Base-by-base conservation (phyloP, 805 yeast genomes). In the Torulaspora microellipsoides region DNA sequence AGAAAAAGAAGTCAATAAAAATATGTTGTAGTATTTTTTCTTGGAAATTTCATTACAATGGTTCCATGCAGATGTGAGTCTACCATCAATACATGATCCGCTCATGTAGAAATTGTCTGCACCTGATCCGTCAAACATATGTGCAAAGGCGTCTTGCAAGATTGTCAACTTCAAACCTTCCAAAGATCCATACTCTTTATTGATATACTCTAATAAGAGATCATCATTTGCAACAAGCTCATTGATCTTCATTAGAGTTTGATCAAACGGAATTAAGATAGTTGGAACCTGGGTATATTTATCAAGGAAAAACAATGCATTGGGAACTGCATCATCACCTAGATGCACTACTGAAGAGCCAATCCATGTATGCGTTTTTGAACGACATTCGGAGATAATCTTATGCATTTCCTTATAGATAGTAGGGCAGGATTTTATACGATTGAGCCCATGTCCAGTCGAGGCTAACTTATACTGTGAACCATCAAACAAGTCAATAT, bases 251-350 rank as follows among this genome's bases (percentile, higher is more conserved):
- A 69, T 58, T 28, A 85, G 58, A 31, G 78, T 76, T 28, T 72
- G 71, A 56, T 82, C 84, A 36, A 85, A 78, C 2, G 95, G 95
- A 34, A 79, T 84, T 53, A 85, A 64, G 30, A 85, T 84, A 39
- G 81, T 74, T 27, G 93, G 93, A 2, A 85, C 86, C 61, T 85
- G 95, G 27, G 82, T 75, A 59, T 85, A 85, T 59, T 85, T 85
- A 62, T 85, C 93, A 40, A 85, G 64, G 68, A 85, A 85, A 58
- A 84, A 84, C 47, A 85, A 60, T 0, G 91, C 89, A 60, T 85
- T 85, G 2, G 95, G 95, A 4, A 85, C 95, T 1, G 90, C 85
- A 54, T 81, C 83, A 61, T 85, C 95, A 32, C 93, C 95, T 13
- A 85, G 58, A 62, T 85, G 95, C 17, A 85, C 84, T 15, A 83